These are phyloP conservation scores for Leccinum subrobustum DNA, from an alignment of 1,284 basidiomycete species.

Conservation along the genomic window DNA sequence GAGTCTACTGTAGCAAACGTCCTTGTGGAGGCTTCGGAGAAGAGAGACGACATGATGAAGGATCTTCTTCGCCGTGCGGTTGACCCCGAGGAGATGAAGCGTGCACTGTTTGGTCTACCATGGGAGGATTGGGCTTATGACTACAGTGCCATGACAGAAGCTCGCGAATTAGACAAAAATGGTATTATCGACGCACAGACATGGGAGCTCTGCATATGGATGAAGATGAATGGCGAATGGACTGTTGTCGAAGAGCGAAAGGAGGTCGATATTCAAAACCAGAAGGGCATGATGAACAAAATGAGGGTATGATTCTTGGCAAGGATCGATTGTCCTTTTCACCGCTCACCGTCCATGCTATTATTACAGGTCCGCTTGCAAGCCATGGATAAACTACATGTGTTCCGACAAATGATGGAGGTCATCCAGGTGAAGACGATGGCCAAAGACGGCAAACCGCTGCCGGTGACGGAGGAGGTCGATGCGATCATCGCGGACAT, in stretches of 20 bases:
- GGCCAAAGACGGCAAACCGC: slow-evolving; percentile 21
- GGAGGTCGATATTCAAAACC: slow-evolving; percentile 20
- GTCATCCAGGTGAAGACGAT: slow-evolving; percentile 34
- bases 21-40: slow-evolving; percentile 25
- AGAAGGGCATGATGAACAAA: slow-evolving; percentile 31
- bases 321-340: neutral
- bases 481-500: slow-evolving; percentile 34
- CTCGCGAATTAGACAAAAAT: slow-evolving; percentile 21
- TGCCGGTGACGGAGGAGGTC: slow-evolving; percentile 31
- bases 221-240: slow-evolving; percentile 31
- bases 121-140: slow-evolving; percentile 36
- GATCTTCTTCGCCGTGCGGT: slow-evolving; percentile 30
- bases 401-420: slow-evolving; percentile 35
- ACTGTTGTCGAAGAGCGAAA: slow-evolving; percentile 29
- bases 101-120: slow-evolving; percentile 25
- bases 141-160: slow-evolving; percentile 30
- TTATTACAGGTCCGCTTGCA: slow-evolving; percentile 23
- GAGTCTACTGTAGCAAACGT: slow-evolving; percentile 28
- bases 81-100: slow-evolving; percentile 32
- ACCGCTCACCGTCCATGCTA: slow-evolving; percentile 1
- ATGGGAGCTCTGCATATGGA: slow-evolving; percentile 36
- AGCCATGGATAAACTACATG: slow-evolving; percentile 32
- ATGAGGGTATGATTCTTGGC: slow-evolving; percentile 22
- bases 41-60: slow-evolving; percentile 27
- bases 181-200: slow-evolving; percentile 21